Base-by-base conservation (phyloP, 768 basidiomycete genomes). In the Tylopilus vinaceipallidus region DNA sequence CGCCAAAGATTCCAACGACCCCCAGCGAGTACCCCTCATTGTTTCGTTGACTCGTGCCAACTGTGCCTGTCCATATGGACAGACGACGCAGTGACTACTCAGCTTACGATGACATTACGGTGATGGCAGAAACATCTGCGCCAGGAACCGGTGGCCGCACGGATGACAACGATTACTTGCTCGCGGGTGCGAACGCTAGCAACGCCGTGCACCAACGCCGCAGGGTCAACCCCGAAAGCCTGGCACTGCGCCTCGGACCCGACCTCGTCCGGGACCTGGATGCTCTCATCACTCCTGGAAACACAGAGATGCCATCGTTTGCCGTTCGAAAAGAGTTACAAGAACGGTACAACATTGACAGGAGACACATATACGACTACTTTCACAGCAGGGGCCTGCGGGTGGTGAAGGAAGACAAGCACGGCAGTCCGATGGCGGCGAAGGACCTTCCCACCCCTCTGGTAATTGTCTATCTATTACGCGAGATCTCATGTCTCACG, bases 281-380 rank as follows among this genome's bases (percentile, higher is more conserved):
- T 59, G 80, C 79, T n/a, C 71, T 80, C 48, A 84, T 90, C 37
- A 65, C 75, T 42, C 82, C 84, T 10, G 87, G 87, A 35, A 82
- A 80, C 36, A 70, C 64, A 23, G 85, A 87, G 61, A 90, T 90
- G 87, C 87, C 87, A 7, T 78, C 81, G 10, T 90, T 88, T 58
- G 74, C 80, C 8, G 72, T 83, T 45, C 77, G 86, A 48, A 84
- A 83, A 54, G 83, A 81, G 52, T 79, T 88, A 29, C 86, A 88
- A 66, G 77, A 82, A 60, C 78, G 82, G 39, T 86, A 85, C 63
- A 73, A 72, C 51, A 82, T 86, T 50, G 86, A 88, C 63, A 74
- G 86, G 55, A 71, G 86, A 56, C 86, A 86, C 57, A 81, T 88
- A 54, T 88, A 88, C 61, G 86, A 88, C 66, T 88, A 88, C 65